Evolutionary conservation across 1,284 basidiomycete genomes (phyloP), one percentile per base, ranked within the genome.

Genomic region (Sporisorium exsertum): DNA sequence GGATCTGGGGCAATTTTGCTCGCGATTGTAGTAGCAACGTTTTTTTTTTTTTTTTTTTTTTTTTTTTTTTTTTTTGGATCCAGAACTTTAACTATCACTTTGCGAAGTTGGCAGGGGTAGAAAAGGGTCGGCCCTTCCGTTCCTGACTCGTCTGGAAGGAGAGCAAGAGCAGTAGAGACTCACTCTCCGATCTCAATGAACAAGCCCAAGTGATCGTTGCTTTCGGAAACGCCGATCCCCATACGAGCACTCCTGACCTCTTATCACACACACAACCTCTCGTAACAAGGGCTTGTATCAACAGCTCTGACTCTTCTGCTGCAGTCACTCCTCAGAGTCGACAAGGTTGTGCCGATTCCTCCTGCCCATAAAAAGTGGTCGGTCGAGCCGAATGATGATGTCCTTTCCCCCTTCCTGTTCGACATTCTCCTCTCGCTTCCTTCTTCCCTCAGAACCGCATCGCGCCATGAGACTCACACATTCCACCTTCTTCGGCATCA

Each of bases 21-120:
- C n/a, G n/a, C n/a, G n/a, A n/a, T n/a, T n/a, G n/a, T n/a, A 64
- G 22, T 59, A 63, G 61, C 66, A 45, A 58, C 47, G 47, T 45
- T 51, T 46, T 64, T 53, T 49, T 43, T 40, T 45, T n/a, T 45
- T 51, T 46, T 64, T 53, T 49, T 43, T 40, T 45, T 45, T 51
- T 46, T 64, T 53, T 49, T 43, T 40, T 45, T 45, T 51, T 46
- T 64, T 53, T 49, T 43, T 40, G 37, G 27, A 37, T 33, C 27
- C 27, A 45, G 55, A 67, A 67, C 33, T n/a, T 53, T 53, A 32
- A 66, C 37, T 49, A 43, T 29, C 20, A 51, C 20, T 20, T 43
- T 61, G 26, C 24, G 47, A 33, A 20, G 7, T 3, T 12, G 15
- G 52, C 26, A 5, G 16, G 27, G 27, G 8, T 13, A n/a, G 32